Conservation (phyloP, 805 yeast genomes). For the Barnettozyma populi region DNA sequence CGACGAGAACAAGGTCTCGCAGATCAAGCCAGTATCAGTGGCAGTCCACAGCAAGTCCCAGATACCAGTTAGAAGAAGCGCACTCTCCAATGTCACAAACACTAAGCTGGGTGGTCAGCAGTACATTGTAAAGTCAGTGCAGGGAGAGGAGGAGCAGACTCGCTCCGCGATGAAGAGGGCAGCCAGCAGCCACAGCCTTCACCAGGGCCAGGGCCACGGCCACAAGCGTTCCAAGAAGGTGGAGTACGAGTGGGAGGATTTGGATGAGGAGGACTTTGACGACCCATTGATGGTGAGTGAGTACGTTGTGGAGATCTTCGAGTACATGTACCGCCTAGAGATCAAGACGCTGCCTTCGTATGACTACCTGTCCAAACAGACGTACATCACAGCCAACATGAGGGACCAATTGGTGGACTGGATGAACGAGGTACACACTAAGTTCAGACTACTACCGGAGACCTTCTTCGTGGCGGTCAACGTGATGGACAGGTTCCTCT, state of each 20-base stretch:
- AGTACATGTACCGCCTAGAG: constrained; percentile 70
- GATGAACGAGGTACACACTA: constrained; percentile 84
- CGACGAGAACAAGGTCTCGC: constrained; percentile 21
- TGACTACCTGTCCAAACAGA: constrained; percentile 33
- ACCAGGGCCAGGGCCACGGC: constrained; percentile 1
- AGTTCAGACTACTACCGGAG: constrained; percentile 82
- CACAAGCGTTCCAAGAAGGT: constrained; percentile 21
- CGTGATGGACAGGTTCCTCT: constrained; percentile 81
- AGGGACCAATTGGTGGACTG: constrained; percentile 89
- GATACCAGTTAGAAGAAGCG: constrained; percentile 27
- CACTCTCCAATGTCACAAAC: constrained; percentile 25
- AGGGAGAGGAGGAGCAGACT: constrained; percentile 26
- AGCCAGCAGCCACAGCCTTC: constrained; percentile 19
- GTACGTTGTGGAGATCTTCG: constrained; percentile 83
- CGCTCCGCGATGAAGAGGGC: constrained; percentile 49
- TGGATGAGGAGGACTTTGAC: constrained; percentile 72
- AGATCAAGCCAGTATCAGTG: constrained; percentile 1
- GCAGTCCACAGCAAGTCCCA: constrained; percentile 15
- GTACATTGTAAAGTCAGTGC: neutral
- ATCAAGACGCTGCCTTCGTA: constrained; percentile 58
- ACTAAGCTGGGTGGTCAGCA: constrained; percentile 18
- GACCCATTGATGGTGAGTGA: constrained; percentile 92
- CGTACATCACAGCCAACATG: constrained; percentile 45
- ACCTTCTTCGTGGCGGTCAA: constrained; percentile 80
- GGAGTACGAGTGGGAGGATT: constrained; percentile 58